Evolutionary conservation across 176 grass and related monocot genomes (phyloP).

Genomic region (Canna indica): DNA sequence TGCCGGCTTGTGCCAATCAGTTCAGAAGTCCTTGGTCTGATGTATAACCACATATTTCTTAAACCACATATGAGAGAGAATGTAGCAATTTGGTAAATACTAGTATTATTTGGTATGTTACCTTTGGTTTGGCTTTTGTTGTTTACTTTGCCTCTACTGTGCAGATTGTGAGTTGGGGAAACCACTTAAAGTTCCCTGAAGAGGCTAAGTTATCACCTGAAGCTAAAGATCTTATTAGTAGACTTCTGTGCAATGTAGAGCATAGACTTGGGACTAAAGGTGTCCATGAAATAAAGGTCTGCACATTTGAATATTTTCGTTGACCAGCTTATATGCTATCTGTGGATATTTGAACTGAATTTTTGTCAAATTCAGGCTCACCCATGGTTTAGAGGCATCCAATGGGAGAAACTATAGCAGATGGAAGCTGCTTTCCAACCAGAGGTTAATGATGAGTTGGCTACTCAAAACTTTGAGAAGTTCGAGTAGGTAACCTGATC

Average conservation of each 20-base stretch:
- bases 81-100: background rate
- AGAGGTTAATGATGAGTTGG: constrained; percentile 27
- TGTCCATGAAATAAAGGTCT: constrained; percentile 23
- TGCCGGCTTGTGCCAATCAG: no score
- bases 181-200: constrained; percentile 22
- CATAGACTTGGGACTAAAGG: constrained; percentile 20
- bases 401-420: constrained; percentile 21
- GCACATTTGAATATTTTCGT: background rate
- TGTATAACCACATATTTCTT: no score
- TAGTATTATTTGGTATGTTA: background rate
- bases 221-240: constrained; percentile 22
- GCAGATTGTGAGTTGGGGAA: constrained; percentile 24
- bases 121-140: background rate
- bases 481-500: constrained; percentile 10
- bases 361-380: constrained; percentile 1
- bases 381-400: constrained; percentile 21
- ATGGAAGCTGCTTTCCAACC: constrained; percentile 24
- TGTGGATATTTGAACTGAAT: background rate
- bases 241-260: constrained; percentile 19
- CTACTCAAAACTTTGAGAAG: constrained; percentile 27
- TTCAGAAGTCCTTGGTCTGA: no score
- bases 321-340: background rate
- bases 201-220: constrained; percentile 19
- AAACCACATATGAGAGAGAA: no score
- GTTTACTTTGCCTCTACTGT: background rate